These are phyloP conservation scores for Carnegiea gigantea DNA, from an alignment of 179 eudicot species.

Conservation along the genomic window DNA sequence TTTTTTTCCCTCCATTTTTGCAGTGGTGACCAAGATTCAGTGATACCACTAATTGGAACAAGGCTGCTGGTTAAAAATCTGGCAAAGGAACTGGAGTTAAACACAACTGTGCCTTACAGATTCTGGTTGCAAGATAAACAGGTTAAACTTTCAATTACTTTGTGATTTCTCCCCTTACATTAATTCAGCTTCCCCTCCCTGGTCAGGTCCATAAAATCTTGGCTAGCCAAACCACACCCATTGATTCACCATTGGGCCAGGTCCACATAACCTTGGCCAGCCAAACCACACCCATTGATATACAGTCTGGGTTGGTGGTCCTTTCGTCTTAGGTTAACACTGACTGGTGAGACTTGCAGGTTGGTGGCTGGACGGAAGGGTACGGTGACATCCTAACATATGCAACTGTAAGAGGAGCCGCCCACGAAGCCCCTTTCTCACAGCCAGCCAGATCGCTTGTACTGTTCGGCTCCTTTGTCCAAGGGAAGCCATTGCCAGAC, in stretches of 20 bases:
- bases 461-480: conserved; percentile 36
- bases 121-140: conserved; percentile 36
- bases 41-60: conserved; percentile 31
- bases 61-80: conserved; percentile 21
- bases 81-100: conserved; percentile 33
- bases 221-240: too few species aligned
- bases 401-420: conserved; percentile 47
- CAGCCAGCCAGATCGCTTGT: conserved; percentile 40
- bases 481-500: conserved; percentile 32
- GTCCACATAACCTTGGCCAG: too few species aligned
- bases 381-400: conserved; percentile 32
- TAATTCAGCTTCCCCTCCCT: too few species aligned
- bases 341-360: conserved; percentile 14
- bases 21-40: conserved; percentile 51
- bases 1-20: too few species aligned
- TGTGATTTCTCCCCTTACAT: too few species aligned
- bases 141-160: conserved; percentile 12
- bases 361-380: conserved; percentile 46
- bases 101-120: conserved; percentile 32
- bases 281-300: too few species aligned
- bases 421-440: conserved; percentile 40
- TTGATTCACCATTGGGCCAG: too few species aligned
- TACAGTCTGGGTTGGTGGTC: too few species aligned
- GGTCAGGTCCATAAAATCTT: too few species aligned
- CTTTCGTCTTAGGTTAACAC: too few species aligned